A percentile compares a stretch with the other conserved stretches of the same genome.
phyloP scores from a whole-genome alignment of 2,329 filamentous ascomycete species.

The Trichoderma arundinaceum region DNA sequence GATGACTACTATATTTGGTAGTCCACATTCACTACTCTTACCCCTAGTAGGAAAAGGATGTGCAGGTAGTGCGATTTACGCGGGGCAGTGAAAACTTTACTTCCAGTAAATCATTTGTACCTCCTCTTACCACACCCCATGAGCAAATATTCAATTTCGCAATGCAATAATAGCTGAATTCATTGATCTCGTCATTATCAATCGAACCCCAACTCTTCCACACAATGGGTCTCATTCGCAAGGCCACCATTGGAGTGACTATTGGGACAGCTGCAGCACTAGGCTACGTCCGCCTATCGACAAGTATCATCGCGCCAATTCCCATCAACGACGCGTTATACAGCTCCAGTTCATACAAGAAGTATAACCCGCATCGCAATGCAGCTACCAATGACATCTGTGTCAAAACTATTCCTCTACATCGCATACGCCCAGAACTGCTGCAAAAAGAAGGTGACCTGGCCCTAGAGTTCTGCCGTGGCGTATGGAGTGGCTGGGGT shows the following conservation, averaged over 20 bases:
- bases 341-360: slow-evolving; percentile 52
- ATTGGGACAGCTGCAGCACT: slow-evolving; percentile 20
- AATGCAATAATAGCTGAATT: neutral
- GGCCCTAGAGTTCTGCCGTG: slow-evolving; percentile 69
- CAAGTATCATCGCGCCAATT: slow-evolving; percentile 25
- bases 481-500: slow-evolving; percentile 71
- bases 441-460: slow-evolving; percentile 64
- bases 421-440: slow-evolving; percentile 68
- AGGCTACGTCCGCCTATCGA: slow-evolving; percentile 17
- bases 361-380: slow-evolving; percentile 67
- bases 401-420: slow-evolving; percentile 65
- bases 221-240: slow-evolving; percentile 21
- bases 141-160: neutral
- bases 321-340: slow-evolving; percentile 24
- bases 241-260: slow-evolving; percentile 10
- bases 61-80: slow-evolving; percentile 6
- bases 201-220: too few relatives aligned
- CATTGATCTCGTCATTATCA: too few relatives aligned
- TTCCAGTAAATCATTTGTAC: neutral
- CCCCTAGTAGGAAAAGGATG: neutral
- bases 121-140: neutral
- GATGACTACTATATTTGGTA: too few relatives aligned
- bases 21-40: too few relatives aligned
- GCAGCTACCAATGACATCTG: slow-evolving; percentile 68
- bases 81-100: neutral